Evolutionary conservation across 495 filamentous ascomycete genomes (phyloP).

Genomic region (Bathelium albidoporum): DNA sequence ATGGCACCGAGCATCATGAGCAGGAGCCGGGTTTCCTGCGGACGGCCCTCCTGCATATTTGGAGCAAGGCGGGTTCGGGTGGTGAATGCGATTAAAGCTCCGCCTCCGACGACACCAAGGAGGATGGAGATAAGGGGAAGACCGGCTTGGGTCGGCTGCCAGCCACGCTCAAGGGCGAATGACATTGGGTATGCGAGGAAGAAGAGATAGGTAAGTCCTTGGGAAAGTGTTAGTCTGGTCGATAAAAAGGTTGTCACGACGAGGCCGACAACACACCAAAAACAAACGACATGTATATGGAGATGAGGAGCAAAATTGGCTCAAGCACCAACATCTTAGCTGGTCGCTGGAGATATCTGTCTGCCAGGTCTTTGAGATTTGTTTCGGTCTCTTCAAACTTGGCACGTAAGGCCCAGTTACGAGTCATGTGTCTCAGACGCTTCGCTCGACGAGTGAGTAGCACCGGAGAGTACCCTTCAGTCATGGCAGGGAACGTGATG

Average conservation of each 20-base stretch:
- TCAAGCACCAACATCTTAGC: slow-evolving; percentile 49
- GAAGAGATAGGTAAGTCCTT: slow-evolving; percentile 26
- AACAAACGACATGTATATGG: slow-evolving; percentile 33
- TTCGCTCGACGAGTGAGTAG: slow-evolving; percentile 47
- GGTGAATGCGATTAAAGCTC: slow-evolving; percentile 8
- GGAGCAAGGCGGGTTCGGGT: slow-evolving; percentile 9
- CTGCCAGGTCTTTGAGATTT: slow-evolving; percentile 24
- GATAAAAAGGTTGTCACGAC: neutral
- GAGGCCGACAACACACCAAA: slow-evolving; percentile 17
- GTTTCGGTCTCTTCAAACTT: slow-evolving; percentile 45
- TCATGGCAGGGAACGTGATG: slow-evolving; percentile 35
- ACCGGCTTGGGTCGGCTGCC: slow-evolving; percentile 23
- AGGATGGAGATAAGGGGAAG: slow-evolving; percentile 25
- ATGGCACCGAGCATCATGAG: slow-evolving; percentile 29
- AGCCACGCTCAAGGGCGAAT: slow-evolving; percentile 24
- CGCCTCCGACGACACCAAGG: slow-evolving; percentile 12
- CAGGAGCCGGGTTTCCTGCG: slow-evolving; percentile 27
- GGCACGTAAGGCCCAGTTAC: slow-evolving; percentile 50
- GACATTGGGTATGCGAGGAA: slow-evolving; percentile 30
- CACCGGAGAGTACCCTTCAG: slow-evolving; percentile 49
- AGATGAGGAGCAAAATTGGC: slow-evolving; percentile 47
- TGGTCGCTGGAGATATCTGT: slow-evolving; percentile 49
- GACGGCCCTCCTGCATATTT: slow-evolving; percentile 15
- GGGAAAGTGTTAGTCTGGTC: neutral
- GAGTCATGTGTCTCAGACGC: slow-evolving; percentile 46